Conservation (phyloP, 73 alveolate genomes). For the Paramecium biaurelia region DNA sequence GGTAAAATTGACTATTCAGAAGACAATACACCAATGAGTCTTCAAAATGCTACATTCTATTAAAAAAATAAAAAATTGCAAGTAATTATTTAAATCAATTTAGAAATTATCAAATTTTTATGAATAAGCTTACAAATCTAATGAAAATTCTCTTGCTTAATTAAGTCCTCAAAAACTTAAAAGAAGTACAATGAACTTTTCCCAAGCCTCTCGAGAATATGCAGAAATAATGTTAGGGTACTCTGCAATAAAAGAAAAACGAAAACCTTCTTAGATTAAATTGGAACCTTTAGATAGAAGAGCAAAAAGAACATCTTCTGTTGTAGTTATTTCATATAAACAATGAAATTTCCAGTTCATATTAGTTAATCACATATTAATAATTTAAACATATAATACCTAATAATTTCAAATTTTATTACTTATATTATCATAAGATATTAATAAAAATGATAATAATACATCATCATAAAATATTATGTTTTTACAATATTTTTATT, state of each 20-base stretch:
- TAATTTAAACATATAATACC: too few species aligned
- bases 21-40: background rate
- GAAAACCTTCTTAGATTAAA: background rate
- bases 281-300: constrained; percentile 18
- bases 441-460: too few species aligned
- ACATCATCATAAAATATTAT: too few species aligned
- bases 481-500: too few species aligned
- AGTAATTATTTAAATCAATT: background rate
- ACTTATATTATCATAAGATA: too few species aligned
- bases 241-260: background rate
- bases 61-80: background rate
- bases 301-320: constrained; percentile 1
- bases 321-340: background rate
- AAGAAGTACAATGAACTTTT: background rate
- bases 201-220: constrained; percentile 31
- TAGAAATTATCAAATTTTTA: constrained; percentile 22
- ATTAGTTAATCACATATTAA: background rate
- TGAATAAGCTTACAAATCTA: background rate
- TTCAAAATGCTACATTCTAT: background rate
- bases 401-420: too few species aligned
- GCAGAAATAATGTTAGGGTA: constrained; percentile 30
- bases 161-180: background rate
- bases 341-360: background rate
- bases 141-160: background rate
- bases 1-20: background rate